phyloP scores from a whole-genome alignment of 2,329 filamentous ascomycete genomes.

The Endoconidiophora polonica region DNA sequence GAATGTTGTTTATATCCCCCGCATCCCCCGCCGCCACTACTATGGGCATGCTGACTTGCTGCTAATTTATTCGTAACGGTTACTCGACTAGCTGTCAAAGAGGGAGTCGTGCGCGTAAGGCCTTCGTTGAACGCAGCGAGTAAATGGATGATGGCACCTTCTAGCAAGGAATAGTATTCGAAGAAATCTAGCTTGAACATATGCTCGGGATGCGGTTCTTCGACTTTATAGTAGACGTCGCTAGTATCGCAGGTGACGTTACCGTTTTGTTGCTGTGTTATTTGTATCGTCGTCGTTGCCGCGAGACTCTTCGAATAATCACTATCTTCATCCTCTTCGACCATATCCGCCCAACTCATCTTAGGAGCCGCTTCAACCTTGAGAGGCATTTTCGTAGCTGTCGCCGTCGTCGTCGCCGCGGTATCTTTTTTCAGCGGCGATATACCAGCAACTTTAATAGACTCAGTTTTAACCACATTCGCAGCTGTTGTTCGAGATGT shows the following conservation, averaged over 20 bases:
- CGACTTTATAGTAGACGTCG: neutral
- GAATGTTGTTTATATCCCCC: constrained; percentile 24
- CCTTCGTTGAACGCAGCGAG: constrained; percentile 45
- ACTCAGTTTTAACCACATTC: no score
- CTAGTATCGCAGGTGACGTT: neutral
- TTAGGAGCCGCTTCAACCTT: neutral
- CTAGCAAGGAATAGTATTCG: constrained; percentile 58
- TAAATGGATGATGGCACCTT: constrained; percentile 51
- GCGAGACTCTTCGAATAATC: constrained; percentile 12
- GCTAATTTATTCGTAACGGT: neutral
- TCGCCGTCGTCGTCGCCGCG: no score
- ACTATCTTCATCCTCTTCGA: constrained; percentile 15
- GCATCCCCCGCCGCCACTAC: constrained; percentile 3
- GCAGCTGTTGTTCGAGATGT: no score
- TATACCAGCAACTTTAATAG: no score
- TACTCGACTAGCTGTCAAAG: neutral
- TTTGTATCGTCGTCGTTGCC: neutral
- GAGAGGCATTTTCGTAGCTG: neutral
- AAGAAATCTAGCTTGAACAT: constrained; percentile 70
- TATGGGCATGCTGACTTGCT: constrained; percentile 1
- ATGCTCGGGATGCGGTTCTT: constrained; percentile 32
- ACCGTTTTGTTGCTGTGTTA: neutral
- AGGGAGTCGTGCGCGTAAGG: constrained; percentile 22
- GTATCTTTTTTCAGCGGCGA: no score
- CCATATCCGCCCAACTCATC: constrained; percentile 8